A percentile compares a stretch with the other conserved stretches of the same genome.
phyloP scores from a whole-genome alignment of 768 basidiomycete genomes.

The Mycena vulgaris region DNA sequence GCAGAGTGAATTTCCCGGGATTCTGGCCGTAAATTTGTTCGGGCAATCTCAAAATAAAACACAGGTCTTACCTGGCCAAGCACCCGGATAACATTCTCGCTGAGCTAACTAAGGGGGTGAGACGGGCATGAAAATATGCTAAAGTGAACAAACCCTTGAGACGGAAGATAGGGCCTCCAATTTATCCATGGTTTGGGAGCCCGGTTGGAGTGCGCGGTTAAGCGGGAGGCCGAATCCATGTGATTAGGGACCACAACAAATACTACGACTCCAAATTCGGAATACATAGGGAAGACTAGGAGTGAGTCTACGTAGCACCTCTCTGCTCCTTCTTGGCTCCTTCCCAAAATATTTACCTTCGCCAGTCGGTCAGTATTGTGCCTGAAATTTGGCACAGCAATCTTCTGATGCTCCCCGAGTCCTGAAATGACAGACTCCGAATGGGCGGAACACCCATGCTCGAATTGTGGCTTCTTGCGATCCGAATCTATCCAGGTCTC shows the following conservation, averaged over 20 bases:
- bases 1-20: constrained; percentile 90
- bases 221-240: not conserved
- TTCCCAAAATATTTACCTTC: no score
- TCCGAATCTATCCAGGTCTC: not conserved
- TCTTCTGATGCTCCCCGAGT: no score
- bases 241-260: no score
- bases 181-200: constrained; percentile 59
- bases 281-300: no score
- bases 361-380: no score
- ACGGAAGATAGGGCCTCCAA: constrained; percentile 68
- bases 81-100: constrained; percentile 75
- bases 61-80: constrained; percentile 75
- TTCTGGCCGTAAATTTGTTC: constrained; percentile 65
- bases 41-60: not conserved
- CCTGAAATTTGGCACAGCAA: no score
- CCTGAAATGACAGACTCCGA: no score
- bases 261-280: no score
- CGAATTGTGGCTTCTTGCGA: not conserved
- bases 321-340: no score
- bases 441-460: not conserved
- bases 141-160: constrained; percentile 60
- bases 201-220: not conserved
- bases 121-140: constrained; percentile 1
- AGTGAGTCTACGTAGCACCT: no score
- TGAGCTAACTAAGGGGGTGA: constrained; percentile 64